A percentile compares a stretch with the other conserved stretches of the same genome.
These are phyloP conservation scores for Skeletonema tropicum DNA, from an alignment of 108 stramenopile genomes.

Conservation along the genomic window DNA sequence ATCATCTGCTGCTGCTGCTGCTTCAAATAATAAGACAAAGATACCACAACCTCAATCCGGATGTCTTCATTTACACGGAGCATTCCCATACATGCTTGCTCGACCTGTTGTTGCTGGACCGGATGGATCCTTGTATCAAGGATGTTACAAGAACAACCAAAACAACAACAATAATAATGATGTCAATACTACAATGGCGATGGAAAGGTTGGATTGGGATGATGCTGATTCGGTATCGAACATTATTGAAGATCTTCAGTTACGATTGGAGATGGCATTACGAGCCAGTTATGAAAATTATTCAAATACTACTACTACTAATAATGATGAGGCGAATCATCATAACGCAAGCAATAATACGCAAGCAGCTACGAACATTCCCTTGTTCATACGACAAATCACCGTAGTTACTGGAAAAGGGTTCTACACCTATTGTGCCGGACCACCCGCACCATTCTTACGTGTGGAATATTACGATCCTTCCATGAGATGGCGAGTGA, in stretches of 20 bases:
- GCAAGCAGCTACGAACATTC: neutral
- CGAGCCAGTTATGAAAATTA: conserved; percentile 24
- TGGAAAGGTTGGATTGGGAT: conserved; percentile 79
- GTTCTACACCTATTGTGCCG: conserved; percentile 85
- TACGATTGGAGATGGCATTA: conserved; percentile 45
- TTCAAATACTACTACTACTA: neutral
- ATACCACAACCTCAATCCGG: conserved; percentile 67
- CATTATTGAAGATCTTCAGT: conserved; percentile 42
- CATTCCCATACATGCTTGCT: conserved; percentile 85
- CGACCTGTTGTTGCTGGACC: conserved; percentile 78
- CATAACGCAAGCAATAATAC: too few species aligned
- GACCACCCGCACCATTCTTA: conserved; percentile 71
- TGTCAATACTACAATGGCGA: neutral
- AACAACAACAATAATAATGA: neutral
- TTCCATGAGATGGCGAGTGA: conserved; percentile 78
- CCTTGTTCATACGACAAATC: conserved; percentile 63
- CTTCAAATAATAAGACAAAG: neutral
- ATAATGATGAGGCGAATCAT: neutral
- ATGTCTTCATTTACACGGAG: conserved; percentile 85
- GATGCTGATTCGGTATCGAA: conserved; percentile 43
- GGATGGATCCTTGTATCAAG: conserved; percentile 65
- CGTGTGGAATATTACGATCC: conserved; percentile 90
- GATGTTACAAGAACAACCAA: conserved; percentile 14
- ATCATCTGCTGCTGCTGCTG: neutral
- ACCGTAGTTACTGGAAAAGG: conserved; percentile 79